Percentiles rank a stretch among this genome's conserved stretches.
phyloP scores from a whole-genome alignment of 1,284 basidiomycete genomes.

The Lignosus rhinocerotis region DNA sequence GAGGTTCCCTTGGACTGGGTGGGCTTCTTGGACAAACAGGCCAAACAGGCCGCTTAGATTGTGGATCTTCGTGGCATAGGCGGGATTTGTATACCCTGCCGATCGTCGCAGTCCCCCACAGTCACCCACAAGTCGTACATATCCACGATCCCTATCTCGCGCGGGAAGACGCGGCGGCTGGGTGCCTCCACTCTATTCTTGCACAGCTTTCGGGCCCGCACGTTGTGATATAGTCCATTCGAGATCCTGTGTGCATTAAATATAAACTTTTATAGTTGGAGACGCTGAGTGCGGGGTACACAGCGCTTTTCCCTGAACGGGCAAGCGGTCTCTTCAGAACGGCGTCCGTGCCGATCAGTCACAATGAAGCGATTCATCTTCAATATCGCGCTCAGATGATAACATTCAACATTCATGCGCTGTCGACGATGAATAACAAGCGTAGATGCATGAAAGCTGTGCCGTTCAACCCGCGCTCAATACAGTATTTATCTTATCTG shows the following conservation, averaged over 20 bases:
- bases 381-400: not conserved
- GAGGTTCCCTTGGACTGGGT: not conserved
- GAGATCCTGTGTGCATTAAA: not conserved
- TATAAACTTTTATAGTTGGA: not conserved
- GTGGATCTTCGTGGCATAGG: not conserved
- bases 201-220: not conserved
- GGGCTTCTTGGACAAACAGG: constrained; percentile 11
- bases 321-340: not conserved
- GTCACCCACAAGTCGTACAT: constrained; percentile 5
- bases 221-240: not conserved
- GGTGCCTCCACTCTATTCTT: not conserved
- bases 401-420: too few relatives aligned
- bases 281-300: not conserved
- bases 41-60: not conserved
- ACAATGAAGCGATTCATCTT: not conserved
- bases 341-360: not conserved
- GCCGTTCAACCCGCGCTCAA: not conserved
- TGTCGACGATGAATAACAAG: not conserved
- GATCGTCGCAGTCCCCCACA: constrained; percentile 9
- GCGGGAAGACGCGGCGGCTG: not conserved
- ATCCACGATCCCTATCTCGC: not conserved
- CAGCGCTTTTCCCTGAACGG: not conserved
- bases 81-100: not conserved
- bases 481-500: not conserved
- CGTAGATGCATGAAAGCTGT: not conserved